Evolutionary conservation across 176 grass and related monocot genomes (phyloP).

Genomic region (Rhipidocladum racemiflorum): DNA sequence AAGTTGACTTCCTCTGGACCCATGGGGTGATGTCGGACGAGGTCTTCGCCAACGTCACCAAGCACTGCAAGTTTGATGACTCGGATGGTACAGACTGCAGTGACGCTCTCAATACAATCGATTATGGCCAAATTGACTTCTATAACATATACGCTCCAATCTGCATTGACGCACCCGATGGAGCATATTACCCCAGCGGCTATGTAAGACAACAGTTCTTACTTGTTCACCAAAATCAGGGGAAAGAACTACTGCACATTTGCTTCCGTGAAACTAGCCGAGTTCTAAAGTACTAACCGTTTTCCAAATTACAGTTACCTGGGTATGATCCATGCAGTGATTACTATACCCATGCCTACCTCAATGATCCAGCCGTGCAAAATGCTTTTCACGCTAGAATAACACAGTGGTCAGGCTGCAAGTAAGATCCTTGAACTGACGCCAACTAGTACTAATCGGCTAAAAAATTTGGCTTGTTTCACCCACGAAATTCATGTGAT

Average conservation of each 20-base stretch:
- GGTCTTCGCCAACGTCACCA: conserved; percentile 35
- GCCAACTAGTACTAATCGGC: background rate
- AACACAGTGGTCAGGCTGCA: conserved; percentile 35
- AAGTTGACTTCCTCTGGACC: conserved; percentile 29
- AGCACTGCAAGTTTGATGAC: conserved; percentile 25
- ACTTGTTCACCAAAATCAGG: too few relatives aligned
- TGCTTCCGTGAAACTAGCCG: background rate
- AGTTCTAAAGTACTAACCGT: background rate
- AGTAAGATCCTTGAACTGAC: conserved; percentile 1
- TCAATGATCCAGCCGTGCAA: conserved; percentile 53
- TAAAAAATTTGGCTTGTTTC: background rate
- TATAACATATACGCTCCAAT: conserved; percentile 55
- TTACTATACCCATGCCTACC: conserved; percentile 13
- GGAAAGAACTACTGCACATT: too few relatives aligned
- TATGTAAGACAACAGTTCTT: conserved; percentile 12
- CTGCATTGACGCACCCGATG: conserved; percentile 1
- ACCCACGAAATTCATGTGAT: background rate
- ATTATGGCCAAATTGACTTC: background rate
- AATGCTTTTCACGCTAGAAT: conserved; percentile 41
- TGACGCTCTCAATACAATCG: background rate
- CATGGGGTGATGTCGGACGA: conserved; percentile 42
- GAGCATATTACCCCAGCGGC: conserved; percentile 20
- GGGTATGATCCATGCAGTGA: conserved; percentile 40
- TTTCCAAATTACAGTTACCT: conserved; percentile 27
- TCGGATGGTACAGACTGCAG: background rate